phyloP scores from a whole-genome alignment of 257 asterid species.

The Fraxinus americana region DNA sequence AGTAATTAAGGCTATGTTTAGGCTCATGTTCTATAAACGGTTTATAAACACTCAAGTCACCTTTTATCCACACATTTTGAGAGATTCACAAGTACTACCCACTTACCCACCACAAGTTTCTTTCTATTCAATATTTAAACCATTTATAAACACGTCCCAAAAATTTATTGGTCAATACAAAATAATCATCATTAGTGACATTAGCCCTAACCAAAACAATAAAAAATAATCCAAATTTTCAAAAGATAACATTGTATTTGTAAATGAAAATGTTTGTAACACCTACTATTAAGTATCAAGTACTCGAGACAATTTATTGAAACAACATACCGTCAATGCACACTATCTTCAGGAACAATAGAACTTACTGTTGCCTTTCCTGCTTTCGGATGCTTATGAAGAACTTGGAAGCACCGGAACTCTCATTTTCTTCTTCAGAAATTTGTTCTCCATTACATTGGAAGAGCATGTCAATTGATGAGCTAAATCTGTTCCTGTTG shows the following conservation, averaged over 20 bases:
- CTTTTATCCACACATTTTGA: too few relatives aligned
- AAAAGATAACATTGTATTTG: conserved; percentile 8
- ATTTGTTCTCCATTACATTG: conserved; percentile 41
- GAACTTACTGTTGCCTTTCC: conserved; percentile 47
- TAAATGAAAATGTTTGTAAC: conserved; percentile 10
- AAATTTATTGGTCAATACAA: conserved; percentile 16
- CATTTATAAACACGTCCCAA: too few relatives aligned
- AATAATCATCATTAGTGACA: neutral
- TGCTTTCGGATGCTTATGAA: conserved; percentile 38
- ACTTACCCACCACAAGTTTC: too few relatives aligned
- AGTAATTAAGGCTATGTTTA: neutral
- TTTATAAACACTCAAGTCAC: too few relatives aligned
- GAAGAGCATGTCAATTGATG: conserved; percentile 18
- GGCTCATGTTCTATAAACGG: too few relatives aligned
- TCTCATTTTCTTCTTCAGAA: conserved; percentile 53
- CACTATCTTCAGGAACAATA: conserved; percentile 10
- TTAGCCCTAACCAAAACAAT: neutral
- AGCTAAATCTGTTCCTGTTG: conserved; percentile 32
- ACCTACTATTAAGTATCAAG: conserved; percentile 11
- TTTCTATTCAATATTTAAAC: too few relatives aligned
- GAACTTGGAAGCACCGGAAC: conserved; percentile 36
- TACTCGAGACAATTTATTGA: conserved; percentile 15
- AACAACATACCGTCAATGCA: conserved; percentile 7
- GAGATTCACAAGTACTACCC: too few relatives aligned
- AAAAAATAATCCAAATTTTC: neutral